Conservation (phyloP, 768 basidiomycete species). For the Cystofilobasidium capitatum region DNA sequence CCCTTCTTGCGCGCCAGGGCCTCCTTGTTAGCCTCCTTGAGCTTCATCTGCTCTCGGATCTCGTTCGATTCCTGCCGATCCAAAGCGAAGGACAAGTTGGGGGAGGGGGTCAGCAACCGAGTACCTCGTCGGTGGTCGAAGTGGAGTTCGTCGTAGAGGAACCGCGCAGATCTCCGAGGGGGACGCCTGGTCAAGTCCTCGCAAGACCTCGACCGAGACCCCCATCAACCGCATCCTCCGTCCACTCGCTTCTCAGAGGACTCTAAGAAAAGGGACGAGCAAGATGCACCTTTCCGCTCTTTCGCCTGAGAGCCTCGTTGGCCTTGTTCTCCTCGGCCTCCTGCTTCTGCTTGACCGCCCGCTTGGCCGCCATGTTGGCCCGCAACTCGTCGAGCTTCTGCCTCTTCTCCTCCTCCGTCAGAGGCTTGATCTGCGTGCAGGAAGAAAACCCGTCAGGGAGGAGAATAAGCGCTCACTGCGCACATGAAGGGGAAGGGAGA, state of each 20-base stretch:
- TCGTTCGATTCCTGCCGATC: slow-evolving; percentile 58
- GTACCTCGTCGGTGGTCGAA: no score
- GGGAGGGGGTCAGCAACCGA: background rate
- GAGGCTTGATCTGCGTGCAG: slow-evolving; percentile 63
- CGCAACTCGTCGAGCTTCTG: slow-evolving; percentile 64
- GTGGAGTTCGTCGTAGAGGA: no score
- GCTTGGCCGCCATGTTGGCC: slow-evolving; percentile 69
- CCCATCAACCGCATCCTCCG: background rate
- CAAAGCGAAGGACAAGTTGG: background rate
- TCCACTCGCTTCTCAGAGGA: no score
- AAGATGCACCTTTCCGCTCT: slow-evolving; percentile 67
- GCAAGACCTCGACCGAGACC: no score
- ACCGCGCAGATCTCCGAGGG: no score
- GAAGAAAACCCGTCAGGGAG: background rate
- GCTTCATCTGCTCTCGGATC: slow-evolving; percentile 59
- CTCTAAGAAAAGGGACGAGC: no score
- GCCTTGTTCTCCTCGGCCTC: slow-evolving; percentile 59
- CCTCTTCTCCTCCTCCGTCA: slow-evolving; percentile 89
- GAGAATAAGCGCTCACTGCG: background rate
- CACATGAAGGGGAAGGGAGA: background rate
- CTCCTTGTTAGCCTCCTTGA: slow-evolving; percentile 62
- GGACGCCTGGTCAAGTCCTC: no score
- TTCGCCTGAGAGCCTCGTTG: slow-evolving; percentile 71
- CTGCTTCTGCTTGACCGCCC: slow-evolving; percentile 36
- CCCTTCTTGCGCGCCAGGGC: slow-evolving; percentile 71